Conservation (phyloP, 2,329 filamentous ascomycete species). For the Incumbomyces lentus region DNA sequence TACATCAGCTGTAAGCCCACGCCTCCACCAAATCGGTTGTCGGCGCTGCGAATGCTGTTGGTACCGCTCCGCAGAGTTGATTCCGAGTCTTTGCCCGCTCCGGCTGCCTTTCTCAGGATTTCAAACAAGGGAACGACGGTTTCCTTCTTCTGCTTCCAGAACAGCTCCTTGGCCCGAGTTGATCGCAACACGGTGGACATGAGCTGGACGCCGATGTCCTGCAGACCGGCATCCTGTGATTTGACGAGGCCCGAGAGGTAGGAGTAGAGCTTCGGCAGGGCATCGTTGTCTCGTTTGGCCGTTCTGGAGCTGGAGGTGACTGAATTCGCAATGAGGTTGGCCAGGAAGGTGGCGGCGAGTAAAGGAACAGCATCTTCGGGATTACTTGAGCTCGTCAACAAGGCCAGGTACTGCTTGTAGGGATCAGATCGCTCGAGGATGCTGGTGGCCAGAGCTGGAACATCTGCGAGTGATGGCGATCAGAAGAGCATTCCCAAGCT, state of each 20-base stretch:
- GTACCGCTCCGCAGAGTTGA: constrained; percentile 43
- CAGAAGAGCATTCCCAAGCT: neutral
- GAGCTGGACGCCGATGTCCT: constrained; percentile 90
- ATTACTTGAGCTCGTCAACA: constrained; percentile 73
- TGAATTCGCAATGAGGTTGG: constrained; percentile 61
- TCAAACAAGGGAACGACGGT: constrained; percentile 72
- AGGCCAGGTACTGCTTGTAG: constrained; percentile 69
- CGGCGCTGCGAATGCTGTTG: constrained; percentile 52
- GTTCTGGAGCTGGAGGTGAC: constrained; percentile 51
- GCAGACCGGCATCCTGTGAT: constrained; percentile 75
- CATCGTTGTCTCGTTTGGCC: constrained; percentile 55
- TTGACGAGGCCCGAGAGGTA: constrained; percentile 79
- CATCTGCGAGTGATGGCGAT: constrained; percentile 45
- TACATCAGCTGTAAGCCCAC: constrained; percentile 90
- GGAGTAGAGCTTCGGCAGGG: constrained; percentile 70
- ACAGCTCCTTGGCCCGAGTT: constrained; percentile 62
- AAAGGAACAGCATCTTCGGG: constrained; percentile 81
- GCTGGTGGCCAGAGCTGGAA: constrained; percentile 65
- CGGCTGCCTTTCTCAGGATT: constrained; percentile 66
- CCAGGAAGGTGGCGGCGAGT: constrained; percentile 77
- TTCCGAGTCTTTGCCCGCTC: constrained; percentile 60
- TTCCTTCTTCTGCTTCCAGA: constrained; percentile 84
- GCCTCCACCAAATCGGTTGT: constrained; percentile 56
- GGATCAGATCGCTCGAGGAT: constrained; percentile 61
- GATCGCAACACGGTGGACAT: constrained; percentile 78